Evolutionary conservation across 805 yeast species (phyloP).

Genomic region (Hanseniaspora guilliermondii): DNA sequence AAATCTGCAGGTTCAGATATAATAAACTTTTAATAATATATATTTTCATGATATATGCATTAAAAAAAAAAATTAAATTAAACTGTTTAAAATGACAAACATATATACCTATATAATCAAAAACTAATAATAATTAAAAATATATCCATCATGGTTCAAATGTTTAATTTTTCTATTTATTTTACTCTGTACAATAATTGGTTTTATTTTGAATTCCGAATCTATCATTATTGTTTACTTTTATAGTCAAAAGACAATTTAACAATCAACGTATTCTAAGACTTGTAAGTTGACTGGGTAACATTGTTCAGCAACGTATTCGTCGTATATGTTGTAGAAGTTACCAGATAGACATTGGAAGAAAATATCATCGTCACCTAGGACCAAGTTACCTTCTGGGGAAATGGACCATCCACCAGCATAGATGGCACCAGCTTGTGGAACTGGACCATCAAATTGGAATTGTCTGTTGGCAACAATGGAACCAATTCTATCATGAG

Average conservation of each 20-base stretch:
- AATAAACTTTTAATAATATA: not conserved
- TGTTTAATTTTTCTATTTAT: not conserved
- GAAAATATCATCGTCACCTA: constrained; percentile 49
- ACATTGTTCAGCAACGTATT: constrained; percentile 51
- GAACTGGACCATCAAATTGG: constrained; percentile 80
- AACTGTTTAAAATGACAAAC: not conserved
- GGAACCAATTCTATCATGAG: constrained; percentile 57
- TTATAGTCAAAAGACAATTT: constrained; percentile 13
- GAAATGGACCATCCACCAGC: constrained; percentile 55
- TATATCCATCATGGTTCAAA: not conserved
- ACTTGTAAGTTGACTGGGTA: constrained; percentile 46
- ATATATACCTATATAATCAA: not conserved
- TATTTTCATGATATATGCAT: not conserved
- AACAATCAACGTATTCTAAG: constrained; percentile 48
- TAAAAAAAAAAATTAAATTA: not conserved
- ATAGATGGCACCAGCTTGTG: constrained; percentile 64
- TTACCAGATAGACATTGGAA: constrained; percentile 66
- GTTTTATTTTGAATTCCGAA: not conserved
- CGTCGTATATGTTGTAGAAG: constrained; percentile 68
- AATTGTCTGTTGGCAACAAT: constrained; percentile 75
- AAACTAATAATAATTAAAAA: not conserved
- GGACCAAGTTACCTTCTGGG: constrained; percentile 47
- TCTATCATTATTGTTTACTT: not conserved
- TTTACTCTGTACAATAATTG: not conserved
- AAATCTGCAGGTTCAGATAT: constrained; percentile 55